Conservation (phyloP, 345 rosid species). For the Aethionema arabicum region DNA sequence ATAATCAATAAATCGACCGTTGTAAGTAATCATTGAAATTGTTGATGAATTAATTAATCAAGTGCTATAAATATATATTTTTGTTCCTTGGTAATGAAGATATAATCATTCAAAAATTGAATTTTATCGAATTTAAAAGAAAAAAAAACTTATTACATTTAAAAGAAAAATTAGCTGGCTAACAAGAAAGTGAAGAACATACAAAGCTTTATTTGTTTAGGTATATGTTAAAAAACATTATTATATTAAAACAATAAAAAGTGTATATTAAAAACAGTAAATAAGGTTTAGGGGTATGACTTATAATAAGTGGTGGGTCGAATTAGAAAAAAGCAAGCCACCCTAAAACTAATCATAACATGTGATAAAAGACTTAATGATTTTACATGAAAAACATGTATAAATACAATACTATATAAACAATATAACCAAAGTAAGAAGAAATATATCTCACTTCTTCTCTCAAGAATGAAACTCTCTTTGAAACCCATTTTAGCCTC, state of each 20-base stretch:
- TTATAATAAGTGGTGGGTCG: slow-evolving; percentile 26
- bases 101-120: slow-evolving; percentile 25
- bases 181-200: too few species aligned
- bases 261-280: not conserved
- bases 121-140: not conserved
- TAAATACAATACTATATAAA: too few species aligned
- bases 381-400: slow-evolving; percentile 5
- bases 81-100: slow-evolving; percentile 26
- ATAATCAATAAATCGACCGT: slow-evolving; percentile 16
- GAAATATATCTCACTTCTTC: slow-evolving; percentile 5
- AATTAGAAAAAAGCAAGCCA: slow-evolving; percentile 34
- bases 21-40: slow-evolving; percentile 33
- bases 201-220: too few species aligned
- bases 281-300: not conserved
- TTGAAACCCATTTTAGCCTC: slow-evolving; percentile 31
- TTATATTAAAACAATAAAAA: not conserved
- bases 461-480: slow-evolving; percentile 25
- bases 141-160: too few species aligned
- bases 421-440: slow-evolving; percentile 4
- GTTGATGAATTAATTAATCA: slow-evolving; percentile 31
- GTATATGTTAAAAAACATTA: too few species aligned
- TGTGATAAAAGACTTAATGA: slow-evolving; percentile 36
- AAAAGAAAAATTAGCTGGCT: too few species aligned
- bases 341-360: slow-evolving; percentile 33
- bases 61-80: slow-evolving; percentile 10